A percentile compares a stretch with the other conserved stretches of the same genome.
Conservation (phyloP, 2,329 filamentous ascomycete genomes). For the Dactylella cylindrospora region DNA sequence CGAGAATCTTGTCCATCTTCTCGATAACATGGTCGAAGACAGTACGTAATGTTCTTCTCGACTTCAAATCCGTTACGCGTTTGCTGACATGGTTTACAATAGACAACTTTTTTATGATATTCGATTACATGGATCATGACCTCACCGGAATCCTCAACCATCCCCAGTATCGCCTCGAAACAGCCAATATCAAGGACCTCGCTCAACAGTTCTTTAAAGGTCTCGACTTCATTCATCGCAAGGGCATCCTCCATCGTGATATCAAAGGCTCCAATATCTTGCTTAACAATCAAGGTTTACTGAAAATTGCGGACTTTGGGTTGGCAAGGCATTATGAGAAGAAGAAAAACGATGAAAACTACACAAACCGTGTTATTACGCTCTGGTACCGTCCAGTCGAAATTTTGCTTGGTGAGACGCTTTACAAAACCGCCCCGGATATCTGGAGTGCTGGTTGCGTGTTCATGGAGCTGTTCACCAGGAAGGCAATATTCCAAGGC, state of each 20-base stretch:
- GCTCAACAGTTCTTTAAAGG: conserved; percentile 91
- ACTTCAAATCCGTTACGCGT: neutral
- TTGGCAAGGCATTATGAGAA: conserved; percentile 96
- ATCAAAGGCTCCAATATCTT: conserved; percentile 98
- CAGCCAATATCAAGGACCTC: conserved; percentile 87
- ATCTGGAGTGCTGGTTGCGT: conserved; percentile 98
- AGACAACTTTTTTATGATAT: conserved; percentile 98
- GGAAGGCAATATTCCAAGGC: conserved; percentile 89
- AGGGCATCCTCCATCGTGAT: conserved; percentile 92
- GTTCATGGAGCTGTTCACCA: conserved; percentile 92
- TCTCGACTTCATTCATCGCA: conserved; percentile 85
- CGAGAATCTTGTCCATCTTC: conserved; percentile 73
- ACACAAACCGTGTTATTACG: conserved; percentile 97
- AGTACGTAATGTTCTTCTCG: conserved; percentile 53
- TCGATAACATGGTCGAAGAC: conserved; percentile 95
- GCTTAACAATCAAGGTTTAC: conserved; percentile 80
- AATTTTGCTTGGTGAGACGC: conserved; percentile 83
- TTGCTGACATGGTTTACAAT: conserved; percentile 12
- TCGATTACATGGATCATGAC: conserved; percentile 96
- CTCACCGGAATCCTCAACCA: conserved; percentile 93
- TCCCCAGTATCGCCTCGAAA: conserved; percentile 80
- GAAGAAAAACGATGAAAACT: conserved; percentile 77
- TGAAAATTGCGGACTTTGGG: conserved; percentile 95
- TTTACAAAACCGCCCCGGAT: conserved; percentile 85
- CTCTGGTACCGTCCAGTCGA: conserved; percentile 97